Percentiles rank a stretch among this genome's conserved stretches.
Evolutionary conservation across 768 basidiomycete species (phyloP).

Genomic region (Crepidotus variabilis): DNA sequence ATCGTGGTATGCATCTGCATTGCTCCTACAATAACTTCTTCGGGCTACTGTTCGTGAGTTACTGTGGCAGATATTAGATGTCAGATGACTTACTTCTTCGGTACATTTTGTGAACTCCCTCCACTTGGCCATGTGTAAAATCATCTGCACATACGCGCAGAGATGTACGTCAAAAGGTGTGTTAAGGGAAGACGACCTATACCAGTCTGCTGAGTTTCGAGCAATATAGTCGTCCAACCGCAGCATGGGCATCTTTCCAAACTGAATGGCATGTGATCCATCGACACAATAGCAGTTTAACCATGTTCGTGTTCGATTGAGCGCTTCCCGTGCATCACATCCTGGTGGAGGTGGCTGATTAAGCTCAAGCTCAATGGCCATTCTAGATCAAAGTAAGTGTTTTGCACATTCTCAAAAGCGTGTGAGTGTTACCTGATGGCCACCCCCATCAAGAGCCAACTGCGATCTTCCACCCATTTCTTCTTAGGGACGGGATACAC

Average conservation of each 20-base stretch:
- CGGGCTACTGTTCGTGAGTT: constrained; percentile 20
- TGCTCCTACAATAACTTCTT: constrained; percentile 29
- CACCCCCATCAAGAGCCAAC: constrained; percentile 70
- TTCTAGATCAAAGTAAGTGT: constrained; percentile 31
- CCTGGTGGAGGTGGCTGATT: constrained; percentile 47
- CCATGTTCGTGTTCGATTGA: constrained; percentile 75
- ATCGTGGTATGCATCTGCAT: constrained; percentile 36
- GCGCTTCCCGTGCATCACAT: constrained; percentile 58
- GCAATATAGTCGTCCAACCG: constrained; percentile 59
- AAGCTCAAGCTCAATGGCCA: constrained; percentile 70
- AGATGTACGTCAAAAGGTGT: constrained; percentile 43
- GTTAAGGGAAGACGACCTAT: constrained; percentile 35
- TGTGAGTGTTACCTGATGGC: constrained; percentile 52
- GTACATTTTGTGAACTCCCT: constrained; percentile 15
- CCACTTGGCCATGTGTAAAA: constrained; percentile 48
- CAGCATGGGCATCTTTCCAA: constrained; percentile 70
- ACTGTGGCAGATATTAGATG: not conserved
- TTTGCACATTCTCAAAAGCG: not conserved
- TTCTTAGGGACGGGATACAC: constrained; percentile 60
- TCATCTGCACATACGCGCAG: constrained; percentile 49
- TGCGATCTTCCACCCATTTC: constrained; percentile 67
- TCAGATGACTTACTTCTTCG: constrained; percentile 3
- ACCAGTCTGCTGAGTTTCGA: constrained; percentile 47
- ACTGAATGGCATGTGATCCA: constrained; percentile 69
- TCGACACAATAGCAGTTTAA: constrained; percentile 75